These are phyloP conservation scores for Oryza nivara DNA, from an alignment of 176 grass and related monocot species.

Conservation along the genomic window DNA sequence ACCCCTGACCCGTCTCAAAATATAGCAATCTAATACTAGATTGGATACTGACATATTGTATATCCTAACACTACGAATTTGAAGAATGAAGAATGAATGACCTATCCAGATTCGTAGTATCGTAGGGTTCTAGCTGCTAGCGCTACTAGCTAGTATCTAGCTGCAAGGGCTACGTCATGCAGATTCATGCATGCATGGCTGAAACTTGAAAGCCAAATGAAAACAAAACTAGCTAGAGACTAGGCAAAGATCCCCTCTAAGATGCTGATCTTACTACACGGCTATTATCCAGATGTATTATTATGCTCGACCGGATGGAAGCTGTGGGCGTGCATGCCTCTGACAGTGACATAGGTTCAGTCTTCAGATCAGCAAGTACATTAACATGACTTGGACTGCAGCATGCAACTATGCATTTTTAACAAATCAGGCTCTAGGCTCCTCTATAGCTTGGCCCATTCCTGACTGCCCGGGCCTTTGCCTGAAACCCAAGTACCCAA, in stretches of 20 bases:
- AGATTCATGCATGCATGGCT: neutral
- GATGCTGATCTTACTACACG: neutral
- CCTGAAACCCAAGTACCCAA: neutral
- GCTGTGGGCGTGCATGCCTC: neutral
- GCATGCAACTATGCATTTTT: neutral
- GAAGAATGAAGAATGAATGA: no score
- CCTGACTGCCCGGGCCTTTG: neutral
- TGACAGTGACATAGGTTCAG: neutral
- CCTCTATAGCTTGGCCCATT: conserved; percentile 18
- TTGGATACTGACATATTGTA: no score
- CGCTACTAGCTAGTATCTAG: neutral
- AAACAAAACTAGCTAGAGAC: neutral
- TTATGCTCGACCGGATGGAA: neutral
- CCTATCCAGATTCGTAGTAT: no score
- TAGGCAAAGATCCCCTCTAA: neutral
- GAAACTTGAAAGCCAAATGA: neutral
- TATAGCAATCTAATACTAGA: no score
- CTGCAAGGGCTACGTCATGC: neutral
- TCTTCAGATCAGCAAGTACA: conserved; percentile 21
- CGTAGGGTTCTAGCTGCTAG: no score
- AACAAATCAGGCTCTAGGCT: neutral
- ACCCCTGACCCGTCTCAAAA: no score
- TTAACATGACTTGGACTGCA: conserved; percentile 26
- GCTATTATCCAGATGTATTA: neutral
- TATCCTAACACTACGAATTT: no score